Evolutionary conservation across 345 rosid species (phyloP), one percentile per base, ranked within the genome.

Genomic region (Trapa incisa): DNA sequence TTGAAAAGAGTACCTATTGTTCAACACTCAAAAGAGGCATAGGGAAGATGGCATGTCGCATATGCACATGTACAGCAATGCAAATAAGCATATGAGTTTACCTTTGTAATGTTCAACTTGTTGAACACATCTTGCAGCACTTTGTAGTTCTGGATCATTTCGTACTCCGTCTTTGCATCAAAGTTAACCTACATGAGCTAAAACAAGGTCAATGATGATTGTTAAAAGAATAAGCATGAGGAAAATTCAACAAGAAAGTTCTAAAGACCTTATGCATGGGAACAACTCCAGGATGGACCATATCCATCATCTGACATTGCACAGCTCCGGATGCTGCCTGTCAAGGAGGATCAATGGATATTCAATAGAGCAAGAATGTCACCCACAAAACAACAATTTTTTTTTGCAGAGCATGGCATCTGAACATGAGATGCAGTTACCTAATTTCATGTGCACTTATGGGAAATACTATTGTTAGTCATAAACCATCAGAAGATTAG

Each of bases 251-350:
- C 38, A 58, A 32, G 29, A 58, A 16, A 32, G 36, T 8, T 5
- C 35, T 36, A 39, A n/a, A n/a, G 37, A 89, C 99, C 91, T 91
- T 91, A 74, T 94, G 97, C 99, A 94, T 91, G 56, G 99, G 97
- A 70, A 94, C 97, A 66, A 78, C 86, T 71, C 99, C 97, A 9
- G 99, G 97, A 76, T 83, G 85, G 41, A 95, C 89, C 93, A 91
- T 85, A 76, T 94, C 99, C 79, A 94, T 67, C 92, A 94, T 84
- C 76, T 94, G 99, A 70, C 99, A 94, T 68, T 91, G 99, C 66
- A 94, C 96, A 67, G 99, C 99, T 72, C 97, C 99, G 0, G 99
- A 94, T 73, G 99, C 97, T 82, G 92, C 97, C 96, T 88, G 65
- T 64, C 53, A 57, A 75, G 35, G 10, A 32, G 37, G 63, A 33